Conservation (phyloP, 2,329 filamentous ascomycete species). For the Colletotrichum sublineola region DNA sequence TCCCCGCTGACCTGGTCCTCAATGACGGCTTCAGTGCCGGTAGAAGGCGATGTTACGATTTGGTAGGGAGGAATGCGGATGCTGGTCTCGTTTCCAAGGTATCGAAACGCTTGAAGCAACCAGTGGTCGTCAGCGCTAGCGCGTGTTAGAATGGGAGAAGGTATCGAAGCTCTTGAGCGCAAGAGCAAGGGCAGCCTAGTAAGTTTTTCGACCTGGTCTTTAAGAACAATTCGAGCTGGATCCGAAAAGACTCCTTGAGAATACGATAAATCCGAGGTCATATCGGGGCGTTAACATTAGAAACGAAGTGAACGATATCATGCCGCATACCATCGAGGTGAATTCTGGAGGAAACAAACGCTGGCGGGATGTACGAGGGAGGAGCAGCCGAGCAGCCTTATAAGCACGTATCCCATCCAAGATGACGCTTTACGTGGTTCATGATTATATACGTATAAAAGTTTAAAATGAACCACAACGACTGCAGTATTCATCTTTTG, state of each 20-base stretch:
- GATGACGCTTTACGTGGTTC: not conserved
- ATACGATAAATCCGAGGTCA: no score
- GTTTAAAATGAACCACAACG: not conserved
- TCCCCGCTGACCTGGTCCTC: not conserved
- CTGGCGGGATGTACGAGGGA: no score
- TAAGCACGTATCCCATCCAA: not conserved
- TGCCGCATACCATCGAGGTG: not conserved
- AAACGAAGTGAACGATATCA: not conserved
- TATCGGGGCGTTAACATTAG: not conserved
- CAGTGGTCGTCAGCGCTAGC: not conserved
- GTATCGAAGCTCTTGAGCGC: not conserved
- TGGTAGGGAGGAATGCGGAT: not conserved
- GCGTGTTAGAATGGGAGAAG: not conserved
- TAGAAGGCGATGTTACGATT: not conserved
- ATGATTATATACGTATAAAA: no score
- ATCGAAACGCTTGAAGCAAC: not conserved
- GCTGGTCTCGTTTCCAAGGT: not conserved
- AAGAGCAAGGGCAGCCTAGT: not conserved
- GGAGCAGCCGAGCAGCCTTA: not conserved
- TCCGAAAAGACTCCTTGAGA: accelerated
- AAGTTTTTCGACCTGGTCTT: no score
- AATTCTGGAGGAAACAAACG: not conserved
- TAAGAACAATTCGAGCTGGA: not conserved
- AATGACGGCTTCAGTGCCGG: not conserved
- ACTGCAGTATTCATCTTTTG: not conserved